Conservation (phyloP, 2,329 filamentous ascomycete genomes). For the Tolypocladium sp. region DNA sequence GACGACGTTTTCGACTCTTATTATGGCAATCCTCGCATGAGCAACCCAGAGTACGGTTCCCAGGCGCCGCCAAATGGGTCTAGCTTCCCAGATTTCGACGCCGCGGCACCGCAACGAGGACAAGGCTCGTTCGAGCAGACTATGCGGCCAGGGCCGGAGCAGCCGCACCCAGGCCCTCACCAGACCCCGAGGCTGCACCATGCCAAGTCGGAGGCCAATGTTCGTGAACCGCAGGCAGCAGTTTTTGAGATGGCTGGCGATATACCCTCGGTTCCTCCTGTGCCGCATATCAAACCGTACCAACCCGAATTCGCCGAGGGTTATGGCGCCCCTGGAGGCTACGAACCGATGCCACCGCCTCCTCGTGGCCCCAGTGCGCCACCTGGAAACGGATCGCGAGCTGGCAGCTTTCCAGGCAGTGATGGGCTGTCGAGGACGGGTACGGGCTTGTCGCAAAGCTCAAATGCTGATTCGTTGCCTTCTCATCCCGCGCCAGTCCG, state of each 20-base stretch:
- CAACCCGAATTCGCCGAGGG: constrained; percentile 13
- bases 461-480: constrained; percentile 38
- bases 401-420: not conserved
- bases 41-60: constrained; percentile 13
- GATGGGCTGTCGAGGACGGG: constrained; percentile 8
- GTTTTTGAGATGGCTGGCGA: constrained; percentile 67
- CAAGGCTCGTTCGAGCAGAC: constrained; percentile 39
- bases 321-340: constrained; percentile 14
- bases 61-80: constrained; percentile 11
- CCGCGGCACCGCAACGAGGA: constrained; percentile 21
- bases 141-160: constrained; percentile 29
- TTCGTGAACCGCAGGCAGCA: constrained; percentile 55
- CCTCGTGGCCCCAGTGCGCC: constrained; percentile 22
- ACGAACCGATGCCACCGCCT: constrained; percentile 16
- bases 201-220: constrained; percentile 59
- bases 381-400: constrained; percentile 5
- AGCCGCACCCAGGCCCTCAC: constrained; percentile 39
- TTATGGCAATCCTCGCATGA: constrained; percentile 30
- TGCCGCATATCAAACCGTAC: constrained; percentile 24
- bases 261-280: constrained; percentile 44
- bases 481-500: constrained; percentile 55
- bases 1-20: constrained; percentile 48
- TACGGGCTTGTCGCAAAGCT: constrained; percentile 18
- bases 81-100: constrained; percentile 34
- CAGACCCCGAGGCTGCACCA: constrained; percentile 45